Percentiles rank a stretch among this genome's conserved stretches.
Evolutionary conservation across 805 yeast genomes (phyloP).

Genomic region (Debaryomyces tyrocola): DNA sequence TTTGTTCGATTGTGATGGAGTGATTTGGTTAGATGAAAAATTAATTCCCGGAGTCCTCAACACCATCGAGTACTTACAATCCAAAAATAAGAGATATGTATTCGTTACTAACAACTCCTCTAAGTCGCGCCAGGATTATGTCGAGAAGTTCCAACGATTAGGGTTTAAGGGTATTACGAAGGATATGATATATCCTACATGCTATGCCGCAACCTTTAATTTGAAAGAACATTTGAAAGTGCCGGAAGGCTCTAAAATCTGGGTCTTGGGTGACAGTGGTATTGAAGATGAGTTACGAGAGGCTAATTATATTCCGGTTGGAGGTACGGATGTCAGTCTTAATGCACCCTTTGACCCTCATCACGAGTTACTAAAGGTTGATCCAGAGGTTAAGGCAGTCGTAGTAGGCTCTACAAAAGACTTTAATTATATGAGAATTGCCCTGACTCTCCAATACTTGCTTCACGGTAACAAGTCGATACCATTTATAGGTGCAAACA

Average conservation of each 20-base stretch:
- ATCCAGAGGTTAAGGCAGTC: conserved; percentile 40
- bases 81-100: conserved; percentile 24
- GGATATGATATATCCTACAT: conserved; percentile 34
- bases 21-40: conserved; percentile 38
- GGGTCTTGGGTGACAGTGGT: conserved; percentile 43
- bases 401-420: conserved; percentile 40
- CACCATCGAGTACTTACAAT: conserved; percentile 21
- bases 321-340: conserved; percentile 32
- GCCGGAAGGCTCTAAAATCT: conserved; percentile 31
- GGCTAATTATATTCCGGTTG: conserved; percentile 33
- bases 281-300: conserved; percentile 35
- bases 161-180: conserved; percentile 30
- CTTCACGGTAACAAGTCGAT: conserved; percentile 27
- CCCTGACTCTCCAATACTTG: conserved; percentile 38
- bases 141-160: conserved; percentile 28
- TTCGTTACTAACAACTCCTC: conserved; percentile 42
- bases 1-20: conserved; percentile 45
- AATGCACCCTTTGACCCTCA: conserved; percentile 24
- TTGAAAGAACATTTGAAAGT: conserved; percentile 23
- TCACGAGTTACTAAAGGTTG: conserved; percentile 28
- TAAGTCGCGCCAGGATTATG: conserved; percentile 32
- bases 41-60: conserved; percentile 33
- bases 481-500: conserved; percentile 42
- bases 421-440: conserved; percentile 36
- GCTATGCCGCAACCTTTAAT: conserved; percentile 35